Evolutionary conservation across 805 yeast species (phyloP).

Genomic region (Ogataea neopini): DNA sequence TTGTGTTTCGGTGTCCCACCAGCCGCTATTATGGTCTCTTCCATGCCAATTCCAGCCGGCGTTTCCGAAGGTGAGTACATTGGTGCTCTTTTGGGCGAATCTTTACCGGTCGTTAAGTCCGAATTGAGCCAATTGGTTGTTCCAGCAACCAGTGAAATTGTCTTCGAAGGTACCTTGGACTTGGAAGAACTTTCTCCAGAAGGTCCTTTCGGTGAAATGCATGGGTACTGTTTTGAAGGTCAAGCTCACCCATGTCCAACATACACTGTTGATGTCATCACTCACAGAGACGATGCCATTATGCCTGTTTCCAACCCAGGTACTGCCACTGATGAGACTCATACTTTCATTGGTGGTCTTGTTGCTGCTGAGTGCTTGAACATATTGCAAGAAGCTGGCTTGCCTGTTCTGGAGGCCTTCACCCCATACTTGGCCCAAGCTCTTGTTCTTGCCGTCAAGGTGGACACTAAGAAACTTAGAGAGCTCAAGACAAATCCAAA

Average conservation of each 20-base stretch:
- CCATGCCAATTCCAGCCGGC: slow-evolving; percentile 30
- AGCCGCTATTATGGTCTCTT: slow-evolving; percentile 30
- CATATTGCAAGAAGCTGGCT: slow-evolving; percentile 10
- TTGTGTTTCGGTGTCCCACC: slow-evolving; percentile 35
- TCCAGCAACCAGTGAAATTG: slow-evolving; percentile 31
- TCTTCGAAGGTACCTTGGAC: slow-evolving; percentile 29
- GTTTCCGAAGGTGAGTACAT: slow-evolving; percentile 28
- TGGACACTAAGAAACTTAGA: slow-evolving; percentile 26
- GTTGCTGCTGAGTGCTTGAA: slow-evolving; percentile 21
- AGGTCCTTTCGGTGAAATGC: slow-evolving; percentile 37
- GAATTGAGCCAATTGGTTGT: slow-evolving; percentile 28
- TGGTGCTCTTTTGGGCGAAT: slow-evolving; percentile 31
- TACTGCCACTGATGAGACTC: slow-evolving; percentile 31
- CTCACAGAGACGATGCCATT: slow-evolving; percentile 29
- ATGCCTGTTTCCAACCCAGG: slow-evolving; percentile 34
- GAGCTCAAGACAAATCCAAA: slow-evolving; percentile 22
- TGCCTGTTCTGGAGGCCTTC: slow-evolving; percentile 28
- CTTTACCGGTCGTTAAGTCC: slow-evolving; percentile 28
- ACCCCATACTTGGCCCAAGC: slow-evolving; percentile 32
- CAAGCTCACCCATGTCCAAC: slow-evolving; percentile 30
- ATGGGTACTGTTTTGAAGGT: slow-evolving; percentile 30
- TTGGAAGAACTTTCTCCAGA: slow-evolving; percentile 21
- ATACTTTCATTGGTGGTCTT: slow-evolving; percentile 31
- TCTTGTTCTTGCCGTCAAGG: slow-evolving; percentile 26
- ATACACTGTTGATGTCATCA: slow-evolving; percentile 26